Base-by-base conservation (phyloP, 345 rosid genomes). In the Euclidium syriacum region DNA sequence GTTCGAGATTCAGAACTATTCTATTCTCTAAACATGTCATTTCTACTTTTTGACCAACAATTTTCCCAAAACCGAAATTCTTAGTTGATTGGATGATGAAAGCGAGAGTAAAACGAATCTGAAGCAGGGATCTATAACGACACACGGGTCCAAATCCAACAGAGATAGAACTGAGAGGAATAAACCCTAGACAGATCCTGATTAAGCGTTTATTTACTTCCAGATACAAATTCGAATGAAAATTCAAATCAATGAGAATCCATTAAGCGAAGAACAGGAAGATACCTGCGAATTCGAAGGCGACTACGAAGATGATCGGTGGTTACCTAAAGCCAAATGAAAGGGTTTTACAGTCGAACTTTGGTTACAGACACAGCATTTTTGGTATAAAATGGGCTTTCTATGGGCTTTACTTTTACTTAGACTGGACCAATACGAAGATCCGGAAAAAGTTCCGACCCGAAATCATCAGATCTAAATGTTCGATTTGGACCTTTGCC, bases 221-320 rank as follows among this genome's bases (percentile, higher is more conserved):
- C 64, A 30, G 25, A 47, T 17, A 30, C 52, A 9, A 27, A 30
- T 46, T 30, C 64, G 9, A 16, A 17, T 12, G 32, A 60, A 52
- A 35, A 6, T 7, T 0, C 2, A 18, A 56, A 58, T 12, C 26
- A 19, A 10, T 0, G 17, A 35, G n/a, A 24, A 61, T 7, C 0
- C 23, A 64, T 22, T 42, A 32, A 18, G 16, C 22, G 8, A 25
- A 41, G 62, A 52, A 34, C 62, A 60, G 25, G 10, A 14, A 27
- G 23, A 36, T 29, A 70, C 69, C 74, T 54, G 44, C 44, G 38
- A 70, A 62, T 36, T 68, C 22, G 22, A 70, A 53, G 74, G 43
- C 68, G 68, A 62, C 68, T 20, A 70, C 15, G 57, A 69, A 69
- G 68, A 43, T 0, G n/a, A 25, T 14, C 39, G 42, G 52, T 61